Percentiles rank a stretch among this genome's conserved stretches.
Conservation (phyloP, 1,139 yeast species). For the Kodamaea ohmeri region DNA sequence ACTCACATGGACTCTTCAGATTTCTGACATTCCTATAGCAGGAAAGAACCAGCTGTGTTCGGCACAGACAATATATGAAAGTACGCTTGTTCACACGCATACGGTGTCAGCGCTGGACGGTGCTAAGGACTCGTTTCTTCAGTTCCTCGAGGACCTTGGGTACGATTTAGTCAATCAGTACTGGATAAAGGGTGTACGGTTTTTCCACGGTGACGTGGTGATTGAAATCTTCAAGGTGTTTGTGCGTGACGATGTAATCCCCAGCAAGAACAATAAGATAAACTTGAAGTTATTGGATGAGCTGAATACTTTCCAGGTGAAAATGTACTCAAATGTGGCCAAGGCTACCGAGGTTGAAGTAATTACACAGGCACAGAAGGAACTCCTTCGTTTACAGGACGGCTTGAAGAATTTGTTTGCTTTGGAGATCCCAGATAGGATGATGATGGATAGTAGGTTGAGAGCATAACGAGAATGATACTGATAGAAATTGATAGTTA, state of each 20-base stretch:
- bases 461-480: too few relatives aligned
- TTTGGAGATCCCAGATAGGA: slow-evolving; percentile 73
- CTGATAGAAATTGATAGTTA: neutral
- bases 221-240: slow-evolving; percentile 58
- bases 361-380: slow-evolving; percentile 62
- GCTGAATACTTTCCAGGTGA: slow-evolving; percentile 58
- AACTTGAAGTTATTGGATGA: slow-evolving; percentile 49
- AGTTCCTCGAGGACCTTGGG: slow-evolving; percentile 65
- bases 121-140: slow-evolving; percentile 36
- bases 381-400: slow-evolving; percentile 58
- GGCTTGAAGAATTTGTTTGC: slow-evolving; percentile 66
- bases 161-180: slow-evolving; percentile 65
- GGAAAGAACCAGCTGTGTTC: slow-evolving; percentile 67
- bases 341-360: slow-evolving; percentile 74
- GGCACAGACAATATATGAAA: slow-evolving; percentile 67
- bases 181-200: slow-evolving; percentile 63
- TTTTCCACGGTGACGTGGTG: slow-evolving; percentile 61
- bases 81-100: slow-evolving; percentile 54
- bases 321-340: slow-evolving; percentile 67
- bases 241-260: slow-evolving; percentile 37
- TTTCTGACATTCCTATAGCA: slow-evolving; percentile 83
- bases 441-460: slow-evolving; percentile 72
- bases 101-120: slow-evolving; percentile 19
- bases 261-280: slow-evolving; percentile 24
- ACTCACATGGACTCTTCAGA: slow-evolving; percentile 59